Evolutionary conservation across 257 asterid genomes (phyloP).

Genomic region (Prunella vulgaris): DNA sequence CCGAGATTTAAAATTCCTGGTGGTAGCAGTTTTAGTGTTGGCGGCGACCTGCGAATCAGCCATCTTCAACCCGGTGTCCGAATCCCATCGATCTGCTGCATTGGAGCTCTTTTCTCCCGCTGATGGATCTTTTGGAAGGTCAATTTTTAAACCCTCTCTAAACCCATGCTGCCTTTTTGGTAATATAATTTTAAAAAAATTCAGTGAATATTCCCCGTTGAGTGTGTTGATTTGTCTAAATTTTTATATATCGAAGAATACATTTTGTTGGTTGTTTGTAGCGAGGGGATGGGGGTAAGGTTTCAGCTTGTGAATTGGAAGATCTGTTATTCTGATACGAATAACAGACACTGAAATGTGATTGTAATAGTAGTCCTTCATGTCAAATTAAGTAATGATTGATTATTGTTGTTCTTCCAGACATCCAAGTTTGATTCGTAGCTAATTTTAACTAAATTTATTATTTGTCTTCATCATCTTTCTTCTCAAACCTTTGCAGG

Average conservation of each 20-base stretch:
- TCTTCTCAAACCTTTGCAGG: not conserved
- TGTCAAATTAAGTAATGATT: not conserved
- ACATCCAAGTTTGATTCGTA: not conserved
- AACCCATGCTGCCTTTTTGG: slow-evolving; percentile 22
- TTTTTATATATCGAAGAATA: not conserved
- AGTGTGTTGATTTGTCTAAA: slow-evolving; percentile 3
- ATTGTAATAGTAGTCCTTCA: not conserved
- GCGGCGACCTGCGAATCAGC: slow-evolving; percentile 62
- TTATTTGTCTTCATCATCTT: not conserved
- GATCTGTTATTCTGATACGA: slow-evolving; percentile 5
- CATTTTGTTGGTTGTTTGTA: not conserved
- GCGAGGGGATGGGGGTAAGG: not conserved
- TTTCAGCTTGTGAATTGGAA: slow-evolving; percentile 1
- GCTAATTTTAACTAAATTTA: slow-evolving; percentile 7
- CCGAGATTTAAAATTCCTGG: slow-evolving; percentile 45
- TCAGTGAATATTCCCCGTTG: not conserved
- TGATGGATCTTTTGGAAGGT: slow-evolving; percentile 74
- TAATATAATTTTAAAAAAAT: not conserved
- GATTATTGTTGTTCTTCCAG: not conserved
- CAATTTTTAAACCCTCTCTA: slow-evolving; percentile 36
- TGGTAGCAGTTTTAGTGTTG: slow-evolving; percentile 34
- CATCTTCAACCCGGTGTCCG: slow-evolving; percentile 62
- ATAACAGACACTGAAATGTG: slow-evolving; percentile 9
- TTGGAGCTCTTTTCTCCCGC: slow-evolving; percentile 50
- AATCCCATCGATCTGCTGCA: slow-evolving; percentile 88